Percentiles rank a stretch among this genome's conserved stretches.
These are phyloP conservation scores for Cymodocea nodosa DNA, from an alignment of 116 monocot species.

Conservation along the genomic window DNA sequence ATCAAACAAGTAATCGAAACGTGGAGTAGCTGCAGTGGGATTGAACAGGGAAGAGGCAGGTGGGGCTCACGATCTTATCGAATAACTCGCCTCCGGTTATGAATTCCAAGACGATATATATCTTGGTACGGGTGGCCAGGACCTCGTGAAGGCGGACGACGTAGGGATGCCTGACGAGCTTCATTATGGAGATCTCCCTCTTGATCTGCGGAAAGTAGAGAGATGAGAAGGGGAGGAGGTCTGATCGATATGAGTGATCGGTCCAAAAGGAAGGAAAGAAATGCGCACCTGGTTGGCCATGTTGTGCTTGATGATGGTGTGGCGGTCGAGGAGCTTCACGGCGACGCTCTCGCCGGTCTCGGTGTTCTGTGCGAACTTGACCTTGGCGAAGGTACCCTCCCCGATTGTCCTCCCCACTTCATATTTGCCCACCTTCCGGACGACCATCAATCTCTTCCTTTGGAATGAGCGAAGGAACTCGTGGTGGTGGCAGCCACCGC, in stretches of 20 bases:
- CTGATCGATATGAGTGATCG: too few species aligned
- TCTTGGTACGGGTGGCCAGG: conserved; percentile 84
- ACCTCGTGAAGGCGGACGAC: conserved; percentile 94
- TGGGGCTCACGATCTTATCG: conserved; percentile 75
- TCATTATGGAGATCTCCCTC: conserved; percentile 94
- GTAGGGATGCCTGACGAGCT: conserved; percentile 81
- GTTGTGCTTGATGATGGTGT: conserved; percentile 83
- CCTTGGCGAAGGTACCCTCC: conserved; percentile 88
- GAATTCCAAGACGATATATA: conserved; percentile 86
- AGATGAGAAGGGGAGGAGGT: not conserved
- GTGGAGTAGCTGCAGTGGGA: not conserved
- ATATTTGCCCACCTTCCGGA: conserved; percentile 80
- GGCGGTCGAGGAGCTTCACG: conserved; percentile 82
- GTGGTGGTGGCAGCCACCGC: too few species aligned
- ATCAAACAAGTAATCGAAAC: too few species aligned
- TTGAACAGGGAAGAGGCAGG: not conserved
- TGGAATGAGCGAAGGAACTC: too few species aligned
- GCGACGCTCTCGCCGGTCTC: conserved; percentile 95
- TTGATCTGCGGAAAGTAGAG: conserved; percentile 54
- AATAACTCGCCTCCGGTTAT: conserved; percentile 91
- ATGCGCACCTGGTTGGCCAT: conserved; percentile 76
- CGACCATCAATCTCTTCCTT: conserved; percentile 6
- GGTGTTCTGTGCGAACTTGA: conserved; percentile 94
- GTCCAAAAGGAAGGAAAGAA: not conserved
- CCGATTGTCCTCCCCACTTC: conserved; percentile 95